These are phyloP conservation scores for Blastosporella zonata DNA, from an alignment of 1,284 basidiomycete genomes.

Conservation along the genomic window DNA sequence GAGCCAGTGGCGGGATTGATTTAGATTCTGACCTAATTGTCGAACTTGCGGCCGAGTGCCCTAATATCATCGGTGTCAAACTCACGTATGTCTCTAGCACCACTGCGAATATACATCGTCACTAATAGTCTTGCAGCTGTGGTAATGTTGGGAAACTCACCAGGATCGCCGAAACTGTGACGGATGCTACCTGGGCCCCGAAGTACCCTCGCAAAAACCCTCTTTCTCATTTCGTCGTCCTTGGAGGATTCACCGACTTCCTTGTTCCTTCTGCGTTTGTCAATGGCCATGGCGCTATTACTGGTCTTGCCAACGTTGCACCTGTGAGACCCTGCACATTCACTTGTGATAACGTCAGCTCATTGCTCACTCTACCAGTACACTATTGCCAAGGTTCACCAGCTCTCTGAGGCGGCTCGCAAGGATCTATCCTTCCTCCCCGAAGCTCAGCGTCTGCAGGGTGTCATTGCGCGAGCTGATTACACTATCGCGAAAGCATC, in stretches of 20 bases:
- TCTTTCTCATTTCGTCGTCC: slow-evolving; percentile 68
- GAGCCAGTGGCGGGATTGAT: slow-evolving; percentile 81
- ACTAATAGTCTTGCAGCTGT: slow-evolving; percentile 48
- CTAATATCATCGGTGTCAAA: slow-evolving; percentile 82
- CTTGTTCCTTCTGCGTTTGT: slow-evolving; percentile 67
- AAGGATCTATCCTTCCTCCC: slow-evolving; percentile 55
- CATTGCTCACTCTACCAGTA: slow-evolving; percentile 34
- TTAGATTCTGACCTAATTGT: slow-evolving; percentile 83
- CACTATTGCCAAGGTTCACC: slow-evolving; percentile 61
- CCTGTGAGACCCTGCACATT: slow-evolving; percentile 48
- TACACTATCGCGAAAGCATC: slow-evolving; percentile 76
- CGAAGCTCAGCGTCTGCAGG: slow-evolving; percentile 76
- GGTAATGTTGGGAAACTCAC: slow-evolving; percentile 90
- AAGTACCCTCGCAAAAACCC: slow-evolving; percentile 64
- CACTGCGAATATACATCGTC: background rate
- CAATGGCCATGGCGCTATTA: slow-evolving; percentile 78
- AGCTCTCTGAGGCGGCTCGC: slow-evolving; percentile 54
- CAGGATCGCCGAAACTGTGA: slow-evolving; percentile 71
- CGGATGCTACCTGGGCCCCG: slow-evolving; percentile 53
- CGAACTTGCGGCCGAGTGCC: slow-evolving; percentile 70
- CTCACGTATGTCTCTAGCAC: slow-evolving; percentile 59
- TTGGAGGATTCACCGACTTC: slow-evolving; percentile 80
- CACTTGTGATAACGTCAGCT: slow-evolving; percentile 8
- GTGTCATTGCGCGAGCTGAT: slow-evolving; percentile 77
- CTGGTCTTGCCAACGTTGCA: slow-evolving; percentile 76